A percentile compares a stretch with the other conserved stretches of the same genome.
Conservation (phyloP, 768 basidiomycete genomes). For the Naematelia encephala region DNA sequence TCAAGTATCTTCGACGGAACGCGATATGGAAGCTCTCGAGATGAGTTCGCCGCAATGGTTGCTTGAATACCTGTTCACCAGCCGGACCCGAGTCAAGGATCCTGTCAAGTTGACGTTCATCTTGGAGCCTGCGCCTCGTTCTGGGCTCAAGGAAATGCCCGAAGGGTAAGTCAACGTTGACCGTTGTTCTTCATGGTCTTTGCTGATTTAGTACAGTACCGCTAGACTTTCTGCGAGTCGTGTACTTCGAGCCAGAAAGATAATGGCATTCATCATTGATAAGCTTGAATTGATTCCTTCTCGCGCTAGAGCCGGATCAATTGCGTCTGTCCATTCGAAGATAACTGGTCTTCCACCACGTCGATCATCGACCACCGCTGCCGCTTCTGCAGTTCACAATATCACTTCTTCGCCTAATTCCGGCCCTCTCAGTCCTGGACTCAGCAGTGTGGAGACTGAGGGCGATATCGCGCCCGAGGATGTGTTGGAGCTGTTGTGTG, state of each 20-base stretch:
- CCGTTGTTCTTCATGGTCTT: background rate
- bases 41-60: slow-evolving; percentile 82
- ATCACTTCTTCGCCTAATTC: background rate
- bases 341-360: slow-evolving; percentile 14
- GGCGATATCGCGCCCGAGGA: slow-evolving; percentile 58
- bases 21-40: slow-evolving; percentile 63
- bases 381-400: background rate
- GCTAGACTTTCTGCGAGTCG: slow-evolving; percentile 85
- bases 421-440: background rate
- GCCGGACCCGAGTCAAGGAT: slow-evolving; percentile 55
- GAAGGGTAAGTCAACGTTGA: slow-evolving; percentile 65
- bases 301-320: slow-evolving; percentile 13
- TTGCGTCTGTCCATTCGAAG: slow-evolving; percentile 18
- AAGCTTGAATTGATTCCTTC: slow-evolving; percentile 50
- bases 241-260: slow-evolving; percentile 78
- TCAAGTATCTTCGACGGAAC: slow-evolving; percentile 60
- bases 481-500: slow-evolving; percentile 80
- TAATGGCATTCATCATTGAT: slow-evolving; percentile 78
- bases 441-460: background rate
- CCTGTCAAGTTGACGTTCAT: slow-evolving; percentile 84
- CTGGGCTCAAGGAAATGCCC: slow-evolving; percentile 70
- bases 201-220: slow-evolving; percentile 53
- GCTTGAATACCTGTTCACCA: slow-evolving; percentile 75
- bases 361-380: slow-evolving; percentile 5
- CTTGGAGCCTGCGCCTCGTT: slow-evolving; percentile 67